Percentiles rank a stretch among this genome's conserved stretches.
These are phyloP conservation scores for Exidia glandulosa DNA, from an alignment of 768 basidiomycete genomes.

Conservation along the genomic window DNA sequence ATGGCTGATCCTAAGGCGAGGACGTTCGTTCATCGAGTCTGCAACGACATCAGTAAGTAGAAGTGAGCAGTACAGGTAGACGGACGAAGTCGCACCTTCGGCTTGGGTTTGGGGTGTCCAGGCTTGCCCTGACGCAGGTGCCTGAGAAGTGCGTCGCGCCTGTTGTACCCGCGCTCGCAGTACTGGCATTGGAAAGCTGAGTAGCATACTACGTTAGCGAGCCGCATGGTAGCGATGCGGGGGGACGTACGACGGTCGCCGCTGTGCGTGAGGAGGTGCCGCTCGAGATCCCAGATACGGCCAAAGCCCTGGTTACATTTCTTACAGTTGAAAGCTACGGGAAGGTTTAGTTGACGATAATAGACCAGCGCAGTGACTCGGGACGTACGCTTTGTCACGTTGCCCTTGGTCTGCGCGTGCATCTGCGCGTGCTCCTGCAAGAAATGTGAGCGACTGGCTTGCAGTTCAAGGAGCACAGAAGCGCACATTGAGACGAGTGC, in stretches of 20 bases:
- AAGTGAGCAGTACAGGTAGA: neutral
- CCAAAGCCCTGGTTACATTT: neutral
- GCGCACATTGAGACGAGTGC: neutral
- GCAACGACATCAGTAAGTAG: neutral
- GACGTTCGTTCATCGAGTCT: neutral
- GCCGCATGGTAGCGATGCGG: too few species aligned
- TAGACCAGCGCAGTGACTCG: neutral
- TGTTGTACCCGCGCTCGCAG: neutral
- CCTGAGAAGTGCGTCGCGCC: neutral
- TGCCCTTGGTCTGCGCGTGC: neutral
- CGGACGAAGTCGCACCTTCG: too few species aligned
- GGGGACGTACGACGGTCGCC: neutral
- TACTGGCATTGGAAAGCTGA: neutral
- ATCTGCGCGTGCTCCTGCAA: neutral
- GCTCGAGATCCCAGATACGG: neutral
- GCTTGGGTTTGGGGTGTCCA: neutral
- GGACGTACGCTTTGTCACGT: neutral
- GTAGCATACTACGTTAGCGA: neutral
- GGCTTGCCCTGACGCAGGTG: neutral
- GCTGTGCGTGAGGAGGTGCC: neutral
- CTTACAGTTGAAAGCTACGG: neutral
- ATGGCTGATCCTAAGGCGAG: too few species aligned
- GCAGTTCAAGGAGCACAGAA: neutral
- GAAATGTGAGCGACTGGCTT: neutral
- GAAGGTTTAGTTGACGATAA: neutral